phyloP scores from a whole-genome alignment of 306 rosid genomes.

The Vigna hirtella region DNA sequence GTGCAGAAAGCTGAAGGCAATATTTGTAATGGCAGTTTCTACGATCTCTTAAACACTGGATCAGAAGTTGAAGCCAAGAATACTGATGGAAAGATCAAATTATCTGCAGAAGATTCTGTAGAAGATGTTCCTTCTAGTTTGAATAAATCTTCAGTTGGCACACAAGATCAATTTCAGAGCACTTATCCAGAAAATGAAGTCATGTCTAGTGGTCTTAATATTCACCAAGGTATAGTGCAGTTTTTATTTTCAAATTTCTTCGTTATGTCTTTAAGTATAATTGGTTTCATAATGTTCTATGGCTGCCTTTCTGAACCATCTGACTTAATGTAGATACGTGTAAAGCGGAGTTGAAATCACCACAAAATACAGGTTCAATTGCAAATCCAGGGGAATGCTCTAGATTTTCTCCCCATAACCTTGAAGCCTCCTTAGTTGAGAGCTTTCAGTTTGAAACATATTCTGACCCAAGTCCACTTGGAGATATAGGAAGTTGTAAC shows the following conservation, averaged over 20 bases:
- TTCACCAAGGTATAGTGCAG: constrained; percentile 27
- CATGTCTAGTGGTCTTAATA: not conserved
- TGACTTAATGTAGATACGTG: constrained; percentile 15
- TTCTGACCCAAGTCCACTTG: constrained; percentile 14
- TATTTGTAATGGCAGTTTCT: not conserved
- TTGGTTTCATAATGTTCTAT: not conserved
- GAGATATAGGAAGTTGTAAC: constrained; percentile 15
- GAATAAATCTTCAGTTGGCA: not conserved
- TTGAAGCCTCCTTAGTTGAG: constrained; percentile 19
- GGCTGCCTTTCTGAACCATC: not conserved
- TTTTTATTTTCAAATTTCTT: constrained; percentile 10
- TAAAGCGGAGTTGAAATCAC: constrained; percentile 2
- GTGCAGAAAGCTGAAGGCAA: not conserved
- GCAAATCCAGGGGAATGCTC: constrained; percentile 22
- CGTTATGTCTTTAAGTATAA: not conserved
- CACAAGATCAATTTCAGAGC: constrained; percentile 3
- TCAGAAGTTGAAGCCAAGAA: not conserved
- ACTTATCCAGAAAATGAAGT: not conserved
- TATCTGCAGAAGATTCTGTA: not conserved
- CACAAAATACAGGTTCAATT: constrained; percentile 4
- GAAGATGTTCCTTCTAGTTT: constrained; percentile 1
- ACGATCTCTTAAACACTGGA: not conserved
- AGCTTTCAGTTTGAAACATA: constrained; percentile 21
- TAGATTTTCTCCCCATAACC: constrained; percentile 1
- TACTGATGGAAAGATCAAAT: constrained; percentile 12